Evolutionary conservation across 345 rosid genomes (phyloP).

Genomic region (Heritiera fomes): DNA sequence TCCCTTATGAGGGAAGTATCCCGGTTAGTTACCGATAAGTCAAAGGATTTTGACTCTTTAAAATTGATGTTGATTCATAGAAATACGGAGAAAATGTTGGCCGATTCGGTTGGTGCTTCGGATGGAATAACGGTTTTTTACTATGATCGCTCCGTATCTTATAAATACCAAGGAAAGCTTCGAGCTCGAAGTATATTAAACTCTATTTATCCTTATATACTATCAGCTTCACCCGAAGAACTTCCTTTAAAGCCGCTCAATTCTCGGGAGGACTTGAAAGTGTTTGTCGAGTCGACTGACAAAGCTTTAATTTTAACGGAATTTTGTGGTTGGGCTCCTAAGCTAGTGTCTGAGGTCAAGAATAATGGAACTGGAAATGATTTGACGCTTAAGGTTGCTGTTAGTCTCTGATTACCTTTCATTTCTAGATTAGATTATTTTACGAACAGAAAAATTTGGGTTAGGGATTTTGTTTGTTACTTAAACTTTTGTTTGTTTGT

Average conservation of each 20-base stretch:
- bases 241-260: constrained; percentile 51
- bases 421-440: constrained; percentile 29
- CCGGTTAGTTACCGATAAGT: constrained; percentile 31
- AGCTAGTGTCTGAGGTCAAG: constrained; percentile 40
- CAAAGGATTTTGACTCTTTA: constrained; percentile 47
- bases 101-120: constrained; percentile 62
- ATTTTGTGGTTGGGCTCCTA: constrained; percentile 79
- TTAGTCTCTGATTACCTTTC: constrained; percentile 56
- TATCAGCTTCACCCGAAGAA: constrained; percentile 48
- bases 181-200: constrained; percentile 56
- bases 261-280: constrained; percentile 49
- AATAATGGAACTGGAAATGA: constrained; percentile 49
- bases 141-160: constrained; percentile 62
- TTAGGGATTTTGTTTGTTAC: constrained; percentile 5
- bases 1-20: constrained; percentile 65
- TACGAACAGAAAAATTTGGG: constrained; percentile 16
- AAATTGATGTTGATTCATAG: constrained; percentile 60
- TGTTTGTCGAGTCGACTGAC: constrained; percentile 75
- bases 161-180: constrained; percentile 67
- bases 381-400: constrained; percentile 71
- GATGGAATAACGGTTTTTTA: constrained; percentile 54
- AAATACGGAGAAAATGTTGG: constrained; percentile 62
- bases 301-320: constrained; percentile 69
- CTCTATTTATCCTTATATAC: constrained; percentile 53
- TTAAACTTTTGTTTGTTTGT: constrained; percentile 20